These are phyloP conservation scores for Sporopachydermia lactativora DNA, from an alignment of 805 yeast genomes.

Conservation along the genomic window DNA sequence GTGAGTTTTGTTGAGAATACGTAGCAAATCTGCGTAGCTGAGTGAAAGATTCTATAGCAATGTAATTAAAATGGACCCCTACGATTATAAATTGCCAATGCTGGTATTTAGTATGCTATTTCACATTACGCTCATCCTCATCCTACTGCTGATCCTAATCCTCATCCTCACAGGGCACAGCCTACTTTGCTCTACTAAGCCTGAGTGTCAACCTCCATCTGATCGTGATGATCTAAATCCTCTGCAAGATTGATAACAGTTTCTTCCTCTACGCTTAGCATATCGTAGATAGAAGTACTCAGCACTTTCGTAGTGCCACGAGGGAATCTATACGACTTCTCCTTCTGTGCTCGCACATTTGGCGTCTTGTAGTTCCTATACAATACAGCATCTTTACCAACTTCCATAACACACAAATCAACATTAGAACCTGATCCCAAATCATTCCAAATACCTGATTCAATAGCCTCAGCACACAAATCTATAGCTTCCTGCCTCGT, in stretches of 20 bases:
- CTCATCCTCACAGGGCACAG: too few species aligned
- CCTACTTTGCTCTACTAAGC: constrained; percentile 2
- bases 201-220: constrained; percentile 37
- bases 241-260: constrained; percentile 25
- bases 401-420: constrained; percentile 93
- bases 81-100: too few species aligned
- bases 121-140: too few species aligned
- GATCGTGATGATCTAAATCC: constrained; percentile 18
- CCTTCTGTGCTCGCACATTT: constrained; percentile 72
- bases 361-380: constrained; percentile 85
- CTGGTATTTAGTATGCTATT: too few species aligned
- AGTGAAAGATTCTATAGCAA: too few species aligned
- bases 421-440: constrained; percentile 98
- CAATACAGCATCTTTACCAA: constrained; percentile 68
- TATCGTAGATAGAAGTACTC: constrained; percentile 46
- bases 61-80: too few species aligned
- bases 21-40: too few species aligned
- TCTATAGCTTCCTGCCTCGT: constrained; percentile 83
- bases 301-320: constrained; percentile 92
- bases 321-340: constrained; percentile 68
- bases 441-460: constrained; percentile 98
- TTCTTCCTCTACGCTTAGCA: constrained; percentile 59
- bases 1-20: too few species aligned
- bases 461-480: constrained; percentile 83
- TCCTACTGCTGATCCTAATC: too few species aligned